Conservation (phyloP, 805 yeast species). For the Wickerhamiella azyma region DNA sequence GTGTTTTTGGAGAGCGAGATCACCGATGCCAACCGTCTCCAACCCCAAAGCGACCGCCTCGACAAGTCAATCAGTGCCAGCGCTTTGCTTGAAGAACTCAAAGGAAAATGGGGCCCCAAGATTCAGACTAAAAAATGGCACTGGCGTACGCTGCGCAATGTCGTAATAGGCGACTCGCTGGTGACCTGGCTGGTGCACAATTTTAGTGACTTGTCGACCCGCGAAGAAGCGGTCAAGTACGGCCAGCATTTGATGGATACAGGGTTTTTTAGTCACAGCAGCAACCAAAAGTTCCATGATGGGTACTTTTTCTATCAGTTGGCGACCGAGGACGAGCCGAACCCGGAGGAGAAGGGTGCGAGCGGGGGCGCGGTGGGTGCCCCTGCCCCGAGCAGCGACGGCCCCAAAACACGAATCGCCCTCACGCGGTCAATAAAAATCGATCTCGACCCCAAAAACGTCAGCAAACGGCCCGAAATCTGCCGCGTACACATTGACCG, state of each 20-base stretch:
- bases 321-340: constrained; percentile 29
- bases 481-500: constrained; percentile 78
- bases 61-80: constrained; percentile 30
- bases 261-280: constrained; percentile 61
- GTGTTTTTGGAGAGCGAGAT: constrained; percentile 30
- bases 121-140: constrained; percentile 85
- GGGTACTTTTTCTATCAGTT: constrained; percentile 86
- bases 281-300: constrained; percentile 71
- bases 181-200: constrained; percentile 75
- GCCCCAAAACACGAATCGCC: constrained; percentile 29
- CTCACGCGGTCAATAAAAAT: constrained; percentile 53
- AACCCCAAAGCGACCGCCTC: constrained; percentile 15
- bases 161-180: constrained; percentile 74
- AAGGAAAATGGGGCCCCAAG: constrained; percentile 44
- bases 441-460: constrained; percentile 60
- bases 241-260: constrained; percentile 67
- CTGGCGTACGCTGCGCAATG: constrained; percentile 57
- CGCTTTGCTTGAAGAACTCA: constrained; percentile 52
- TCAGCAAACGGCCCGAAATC: constrained; percentile 65
- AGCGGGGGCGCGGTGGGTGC: too few relatives aligned
- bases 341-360: neutral
- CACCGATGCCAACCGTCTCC: neutral
- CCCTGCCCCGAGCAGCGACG: too few relatives aligned
- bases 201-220: constrained; percentile 61
- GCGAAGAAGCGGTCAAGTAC: constrained; percentile 71